Conservation (phyloP, 2,329 filamentous ascomycete genomes). For the Cercospora beticola region DNA sequence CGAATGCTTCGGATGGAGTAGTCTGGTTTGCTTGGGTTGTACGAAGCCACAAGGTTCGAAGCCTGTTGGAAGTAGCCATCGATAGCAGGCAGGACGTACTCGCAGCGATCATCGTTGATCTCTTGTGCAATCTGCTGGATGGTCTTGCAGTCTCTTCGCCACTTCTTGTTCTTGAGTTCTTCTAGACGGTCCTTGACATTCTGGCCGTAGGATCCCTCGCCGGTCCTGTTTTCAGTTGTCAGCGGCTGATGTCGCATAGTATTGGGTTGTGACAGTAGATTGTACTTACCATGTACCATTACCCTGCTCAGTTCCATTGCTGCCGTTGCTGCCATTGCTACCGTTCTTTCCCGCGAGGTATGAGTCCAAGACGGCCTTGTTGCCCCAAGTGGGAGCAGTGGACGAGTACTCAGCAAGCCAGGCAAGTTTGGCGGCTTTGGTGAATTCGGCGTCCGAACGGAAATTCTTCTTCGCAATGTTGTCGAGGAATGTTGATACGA, state of each 20-base stretch:
- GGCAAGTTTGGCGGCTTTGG: constrained; percentile 9
- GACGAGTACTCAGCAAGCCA: constrained; percentile 9
- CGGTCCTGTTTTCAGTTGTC: not conserved
- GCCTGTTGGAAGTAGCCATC: constrained; percentile 8
- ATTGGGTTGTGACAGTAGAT: not conserved
- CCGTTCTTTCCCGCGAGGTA: constrained; percentile 7
- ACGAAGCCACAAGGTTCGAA: not conserved
- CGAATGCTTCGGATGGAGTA: not conserved
- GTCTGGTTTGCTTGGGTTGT: constrained; percentile 10
- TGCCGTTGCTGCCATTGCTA: constrained; percentile 6
- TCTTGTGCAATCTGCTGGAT: constrained; percentile 10
- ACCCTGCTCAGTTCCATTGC: constrained; percentile 5
- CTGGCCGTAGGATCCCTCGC: constrained; percentile 8
- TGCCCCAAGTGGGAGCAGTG: not conserved
- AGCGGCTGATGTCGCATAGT: not conserved
- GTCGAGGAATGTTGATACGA: constrained; percentile 15
- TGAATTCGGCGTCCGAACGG: constrained; percentile 6
- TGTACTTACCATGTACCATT: constrained; percentile 7
- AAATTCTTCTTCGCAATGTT: constrained; percentile 6
- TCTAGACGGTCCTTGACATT: constrained; percentile 8
- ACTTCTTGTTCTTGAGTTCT: constrained; percentile 13
- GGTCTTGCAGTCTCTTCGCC: constrained; percentile 1
- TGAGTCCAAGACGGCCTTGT: constrained; percentile 9
- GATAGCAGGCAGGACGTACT: constrained; percentile 9
- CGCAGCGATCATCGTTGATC: constrained; percentile 11